These are phyloP conservation scores for Phytopythium mirpurense DNA, from an alignment of 352 stramenopile species.

Conservation along the genomic window DNA sequence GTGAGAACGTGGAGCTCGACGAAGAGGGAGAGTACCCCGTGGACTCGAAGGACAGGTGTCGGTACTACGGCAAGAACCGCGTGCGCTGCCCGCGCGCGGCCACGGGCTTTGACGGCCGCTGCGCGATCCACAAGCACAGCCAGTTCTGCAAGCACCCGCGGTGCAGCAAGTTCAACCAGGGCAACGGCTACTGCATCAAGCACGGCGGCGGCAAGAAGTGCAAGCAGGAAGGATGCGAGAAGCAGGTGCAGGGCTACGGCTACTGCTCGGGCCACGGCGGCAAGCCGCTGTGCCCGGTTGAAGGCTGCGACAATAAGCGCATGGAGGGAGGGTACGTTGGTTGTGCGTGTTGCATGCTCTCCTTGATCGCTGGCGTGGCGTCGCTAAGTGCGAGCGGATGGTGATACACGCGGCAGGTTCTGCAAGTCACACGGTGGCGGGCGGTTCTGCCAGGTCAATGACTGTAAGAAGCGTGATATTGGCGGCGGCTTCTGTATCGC, in stretches of 20 bases:
- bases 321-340: constrained; percentile 68
- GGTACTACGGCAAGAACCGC: constrained; percentile 71
- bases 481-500: constrained; percentile 82
- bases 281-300: constrained; percentile 68
- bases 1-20: background rate
- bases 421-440: constrained; percentile 85
- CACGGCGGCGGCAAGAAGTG: constrained; percentile 84
- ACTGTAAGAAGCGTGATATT: constrained; percentile 82
- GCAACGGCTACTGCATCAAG: constrained; percentile 81
- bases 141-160: constrained; percentile 77
- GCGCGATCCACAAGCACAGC: constrained; percentile 77
- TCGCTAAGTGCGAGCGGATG: too few species aligned
- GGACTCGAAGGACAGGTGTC: constrained; percentile 41
- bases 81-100: constrained; percentile 54
- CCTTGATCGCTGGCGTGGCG: too few species aligned
- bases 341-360: too few species aligned
- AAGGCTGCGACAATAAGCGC: constrained; percentile 77
- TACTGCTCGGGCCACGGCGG: constrained; percentile 80
- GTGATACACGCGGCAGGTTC: constrained; percentile 24
- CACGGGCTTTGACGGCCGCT: constrained; percentile 70
- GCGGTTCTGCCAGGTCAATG: constrained; percentile 63
- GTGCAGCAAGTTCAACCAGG: constrained; percentile 85
- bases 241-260: constrained; percentile 81
- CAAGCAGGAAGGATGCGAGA: constrained; percentile 71
- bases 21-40: constrained; percentile 17